phyloP scores from a whole-genome alignment of 106 monocot genomes.

The Phalaenopsis equestris region DNA sequence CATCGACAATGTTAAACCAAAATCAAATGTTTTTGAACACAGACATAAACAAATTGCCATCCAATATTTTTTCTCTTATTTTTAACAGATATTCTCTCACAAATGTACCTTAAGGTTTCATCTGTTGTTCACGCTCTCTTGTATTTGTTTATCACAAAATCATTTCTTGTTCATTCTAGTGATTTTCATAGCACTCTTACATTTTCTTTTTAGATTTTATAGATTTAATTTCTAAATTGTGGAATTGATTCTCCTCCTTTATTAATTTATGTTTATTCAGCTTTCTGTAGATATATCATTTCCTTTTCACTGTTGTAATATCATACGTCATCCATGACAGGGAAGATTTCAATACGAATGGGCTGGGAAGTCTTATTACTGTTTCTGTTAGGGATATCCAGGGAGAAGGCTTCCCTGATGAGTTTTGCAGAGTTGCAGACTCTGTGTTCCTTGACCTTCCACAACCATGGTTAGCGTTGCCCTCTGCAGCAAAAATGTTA shows the following conservation, averaged over 20 bases:
- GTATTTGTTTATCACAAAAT: neutral
- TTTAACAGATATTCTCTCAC: too few species aligned
- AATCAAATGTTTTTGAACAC: neutral
- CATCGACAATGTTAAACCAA: neutral
- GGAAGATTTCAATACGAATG: slow-evolving; percentile 81
- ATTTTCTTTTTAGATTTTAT: neutral
- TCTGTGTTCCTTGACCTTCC: slow-evolving; percentile 97
- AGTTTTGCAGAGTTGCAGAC: slow-evolving; percentile 52
- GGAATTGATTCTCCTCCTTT: neutral
- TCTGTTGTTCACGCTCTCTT: neutral
- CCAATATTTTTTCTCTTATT: too few species aligned
- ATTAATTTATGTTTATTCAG: neutral
- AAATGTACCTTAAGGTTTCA: neutral
- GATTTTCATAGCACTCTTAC: neutral
- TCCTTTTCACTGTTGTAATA: neutral
- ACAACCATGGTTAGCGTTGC: slow-evolving; percentile 90
- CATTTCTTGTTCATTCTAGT: neutral
- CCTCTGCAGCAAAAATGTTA: slow-evolving; percentile 65
- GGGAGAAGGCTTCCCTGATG: slow-evolving; percentile 89
- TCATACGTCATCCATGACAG: slow-evolving; percentile 16
- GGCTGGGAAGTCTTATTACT: slow-evolving; percentile 67
- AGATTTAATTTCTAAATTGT: neutral
- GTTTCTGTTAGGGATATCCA: slow-evolving; percentile 85
- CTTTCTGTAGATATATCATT: neutral
- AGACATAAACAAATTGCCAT: neutral